Conservation (phyloP, 192 early-diverging fungal species). For the Linnemannia exigua region DNA sequence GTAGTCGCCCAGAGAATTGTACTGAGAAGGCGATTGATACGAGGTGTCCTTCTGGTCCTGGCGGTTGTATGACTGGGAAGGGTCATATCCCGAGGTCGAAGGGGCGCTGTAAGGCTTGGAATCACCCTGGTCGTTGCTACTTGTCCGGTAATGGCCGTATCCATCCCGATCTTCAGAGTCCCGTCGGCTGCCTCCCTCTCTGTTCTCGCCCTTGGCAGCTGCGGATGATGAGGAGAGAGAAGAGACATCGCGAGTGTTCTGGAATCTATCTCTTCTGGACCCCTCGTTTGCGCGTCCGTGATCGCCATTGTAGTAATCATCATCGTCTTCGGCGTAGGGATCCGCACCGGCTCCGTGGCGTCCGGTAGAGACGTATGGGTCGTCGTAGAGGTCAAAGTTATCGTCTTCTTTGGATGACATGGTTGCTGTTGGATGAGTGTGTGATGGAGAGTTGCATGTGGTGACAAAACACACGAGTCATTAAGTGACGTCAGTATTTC, state of each 20-base stretch:
- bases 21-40: background rate
- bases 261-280: conserved; percentile 17
- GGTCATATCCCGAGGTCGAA: conserved; percentile 16
- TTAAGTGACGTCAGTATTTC: background rate
- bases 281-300: conserved; percentile 21
- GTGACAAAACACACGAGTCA: too few relatives aligned
- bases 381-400: conserved; percentile 57
- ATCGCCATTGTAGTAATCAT: conserved; percentile 36
- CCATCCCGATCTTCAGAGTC: background rate
- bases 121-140: background rate
- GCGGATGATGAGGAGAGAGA: background rate
- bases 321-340: conserved; percentile 49
- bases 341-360: conserved; percentile 31
- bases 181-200: background rate
- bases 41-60: conserved; percentile 4
- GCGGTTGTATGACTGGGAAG: conserved; percentile 15
- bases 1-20: background rate
- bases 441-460: background rate
- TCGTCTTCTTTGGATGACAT: conserved; percentile 53
- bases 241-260: conserved; percentile 14
- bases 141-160: background rate
- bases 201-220: conserved; percentile 1
- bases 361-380: conserved; percentile 43
- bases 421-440: background rate
- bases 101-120: background rate